Conservation (phyloP, 164 flowering plant species). For the Chimonanthus praecox region DNA sequence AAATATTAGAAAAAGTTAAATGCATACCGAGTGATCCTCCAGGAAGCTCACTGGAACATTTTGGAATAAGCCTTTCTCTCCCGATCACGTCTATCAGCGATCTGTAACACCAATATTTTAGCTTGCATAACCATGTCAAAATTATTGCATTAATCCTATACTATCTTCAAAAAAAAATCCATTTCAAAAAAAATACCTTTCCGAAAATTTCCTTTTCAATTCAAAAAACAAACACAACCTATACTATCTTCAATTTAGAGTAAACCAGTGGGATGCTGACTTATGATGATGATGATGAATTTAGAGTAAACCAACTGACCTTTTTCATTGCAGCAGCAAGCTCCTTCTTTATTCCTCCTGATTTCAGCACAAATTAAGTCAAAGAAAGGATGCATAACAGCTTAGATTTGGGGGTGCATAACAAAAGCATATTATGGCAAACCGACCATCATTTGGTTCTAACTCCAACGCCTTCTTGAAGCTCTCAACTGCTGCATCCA, state of each 20-base stretch:
- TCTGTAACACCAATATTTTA: constrained; percentile 22
- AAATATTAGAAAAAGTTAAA: not conserved
- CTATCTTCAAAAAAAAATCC: not conserved
- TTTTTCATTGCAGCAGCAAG: constrained; percentile 69
- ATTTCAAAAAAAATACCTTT: too few relatives aligned
- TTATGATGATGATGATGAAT: too few relatives aligned
- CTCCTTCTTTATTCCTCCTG: constrained; percentile 89
- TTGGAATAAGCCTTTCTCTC: constrained; percentile 38
- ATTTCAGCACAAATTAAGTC: constrained; percentile 8
- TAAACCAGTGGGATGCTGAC: too few relatives aligned
- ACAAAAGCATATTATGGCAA: not conserved
- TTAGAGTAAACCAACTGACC: constrained; percentile 32
- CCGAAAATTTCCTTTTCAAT: too few relatives aligned
- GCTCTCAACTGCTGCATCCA: constrained; percentile 90
- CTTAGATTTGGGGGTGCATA: not conserved
- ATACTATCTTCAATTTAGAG: too few relatives aligned
- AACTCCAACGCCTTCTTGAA: constrained; percentile 78
- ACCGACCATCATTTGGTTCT: constrained; percentile 96
- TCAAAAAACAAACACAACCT: too few relatives aligned
- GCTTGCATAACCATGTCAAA: not conserved
- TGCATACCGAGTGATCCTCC: not conserved
- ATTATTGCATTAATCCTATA: not conserved
- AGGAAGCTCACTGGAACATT: constrained; percentile 28
- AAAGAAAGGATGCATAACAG: too few relatives aligned
- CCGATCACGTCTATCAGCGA: constrained; percentile 32